phyloP scores from a whole-genome alignment of 352 stramenopile species.

The Phytophthora lateralis region DNA sequence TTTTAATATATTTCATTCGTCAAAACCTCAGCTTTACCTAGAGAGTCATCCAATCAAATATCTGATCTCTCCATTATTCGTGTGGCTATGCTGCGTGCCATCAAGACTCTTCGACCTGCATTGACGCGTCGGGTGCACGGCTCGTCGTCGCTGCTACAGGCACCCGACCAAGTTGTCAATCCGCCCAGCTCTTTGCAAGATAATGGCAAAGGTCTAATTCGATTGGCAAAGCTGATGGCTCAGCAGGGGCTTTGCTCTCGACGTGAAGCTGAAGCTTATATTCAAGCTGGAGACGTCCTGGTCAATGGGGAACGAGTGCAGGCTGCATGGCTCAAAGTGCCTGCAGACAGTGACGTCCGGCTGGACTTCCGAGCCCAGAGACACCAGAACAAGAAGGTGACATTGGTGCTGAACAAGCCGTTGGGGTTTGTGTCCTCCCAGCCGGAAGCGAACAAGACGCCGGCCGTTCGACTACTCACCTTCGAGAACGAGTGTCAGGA shows the following conservation, averaged over 20 bases:
- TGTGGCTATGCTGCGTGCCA: constrained; percentile 29
- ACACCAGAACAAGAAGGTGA: constrained; percentile 81
- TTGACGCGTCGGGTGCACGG: constrained; percentile 26
- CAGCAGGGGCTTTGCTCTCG: constrained; percentile 79
- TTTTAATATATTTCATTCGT: background rate
- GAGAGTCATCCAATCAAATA: constrained; percentile 17
- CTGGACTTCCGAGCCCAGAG: constrained; percentile 70
- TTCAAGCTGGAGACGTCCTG: constrained; percentile 72
- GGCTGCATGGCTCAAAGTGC: constrained; percentile 77
- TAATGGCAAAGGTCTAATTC: constrained; percentile 42
- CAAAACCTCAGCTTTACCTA: background rate
- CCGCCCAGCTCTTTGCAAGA: constrained; percentile 10
- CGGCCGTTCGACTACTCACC: constrained; percentile 76
- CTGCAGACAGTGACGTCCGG: constrained; percentile 55
- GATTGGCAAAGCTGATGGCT: constrained; percentile 83
- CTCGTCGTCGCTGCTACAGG: constrained; percentile 25
- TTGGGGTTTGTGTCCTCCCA: constrained; percentile 85
- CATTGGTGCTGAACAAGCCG: constrained; percentile 84
- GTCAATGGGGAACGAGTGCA: constrained; percentile 73
- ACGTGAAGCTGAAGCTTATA: constrained; percentile 82
- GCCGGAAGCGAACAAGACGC: constrained; percentile 64
- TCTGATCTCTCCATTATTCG: constrained; percentile 8
- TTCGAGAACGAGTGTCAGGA: constrained; percentile 79
- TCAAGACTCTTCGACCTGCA: constrained; percentile 26
- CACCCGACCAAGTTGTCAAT: background rate